phyloP scores from a whole-genome alignment of 257 asterid species.

The Plectranthus barbatus region DNA sequence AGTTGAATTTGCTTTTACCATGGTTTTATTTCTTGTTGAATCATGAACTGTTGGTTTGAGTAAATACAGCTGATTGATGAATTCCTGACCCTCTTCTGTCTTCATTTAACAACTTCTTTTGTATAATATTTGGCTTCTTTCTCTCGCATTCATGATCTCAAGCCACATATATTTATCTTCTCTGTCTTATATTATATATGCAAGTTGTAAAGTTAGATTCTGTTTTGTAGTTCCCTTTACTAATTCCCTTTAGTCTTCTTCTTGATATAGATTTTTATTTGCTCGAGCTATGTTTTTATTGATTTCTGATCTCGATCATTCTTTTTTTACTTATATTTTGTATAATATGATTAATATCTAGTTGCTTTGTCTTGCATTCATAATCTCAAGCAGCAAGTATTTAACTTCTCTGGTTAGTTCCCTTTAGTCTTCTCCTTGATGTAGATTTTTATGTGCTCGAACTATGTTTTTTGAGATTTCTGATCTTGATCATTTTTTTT shows the following conservation, averaged over 20 bases:
- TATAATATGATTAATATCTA: too few species aligned
- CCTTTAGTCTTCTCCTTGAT: too few species aligned
- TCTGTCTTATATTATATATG: background rate
- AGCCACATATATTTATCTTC: background rate
- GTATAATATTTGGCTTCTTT: background rate
- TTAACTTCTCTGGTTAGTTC: too few species aligned
- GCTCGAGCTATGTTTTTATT: background rate
- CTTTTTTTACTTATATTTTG: background rate
- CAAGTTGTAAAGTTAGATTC: background rate
- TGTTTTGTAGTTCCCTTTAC: background rate
- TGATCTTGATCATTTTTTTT: background rate
- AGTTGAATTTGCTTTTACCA: background rate
- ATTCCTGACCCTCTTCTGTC: background rate
- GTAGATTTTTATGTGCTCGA: too few species aligned
- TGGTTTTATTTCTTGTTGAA: background rate
- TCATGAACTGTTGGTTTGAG: background rate
- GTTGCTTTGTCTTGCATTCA: too few species aligned
- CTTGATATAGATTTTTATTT: too few species aligned
- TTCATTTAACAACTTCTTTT: background rate
- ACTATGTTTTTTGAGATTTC: background rate
- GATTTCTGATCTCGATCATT: background rate
- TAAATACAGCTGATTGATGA: background rate
- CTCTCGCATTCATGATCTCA: background rate
- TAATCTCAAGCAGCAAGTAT: too few species aligned
- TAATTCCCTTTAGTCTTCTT: too few species aligned